Conservation (phyloP, 371 early-diverging fungal species). For the Haplosporangium sp. region DNA sequence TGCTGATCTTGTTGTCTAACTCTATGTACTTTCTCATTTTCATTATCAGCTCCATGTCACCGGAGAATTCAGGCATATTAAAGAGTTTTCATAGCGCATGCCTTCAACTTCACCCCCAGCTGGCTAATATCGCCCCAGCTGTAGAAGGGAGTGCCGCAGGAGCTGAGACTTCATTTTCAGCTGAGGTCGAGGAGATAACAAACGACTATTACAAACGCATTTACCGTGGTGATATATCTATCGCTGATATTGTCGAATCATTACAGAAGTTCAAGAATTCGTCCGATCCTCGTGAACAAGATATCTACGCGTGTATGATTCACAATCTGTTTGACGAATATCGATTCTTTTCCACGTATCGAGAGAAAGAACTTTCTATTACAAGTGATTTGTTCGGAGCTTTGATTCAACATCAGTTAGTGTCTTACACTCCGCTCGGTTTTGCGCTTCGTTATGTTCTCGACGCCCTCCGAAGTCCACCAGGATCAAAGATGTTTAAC, state of each 20-base stretch:
- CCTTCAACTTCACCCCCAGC: slow-evolving; percentile 72
- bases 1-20: background rate
- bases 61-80: slow-evolving; percentile 68
- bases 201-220: slow-evolving; percentile 82
- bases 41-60: slow-evolving; percentile 63
- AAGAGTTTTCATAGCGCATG: slow-evolving; percentile 72
- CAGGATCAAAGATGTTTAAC: slow-evolving; percentile 85
- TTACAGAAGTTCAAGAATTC: slow-evolving; percentile 81
- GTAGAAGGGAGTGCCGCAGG: slow-evolving; percentile 39
- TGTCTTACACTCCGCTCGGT: slow-evolving; percentile 79
- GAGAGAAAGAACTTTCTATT: slow-evolving; percentile 90
- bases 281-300: slow-evolving; percentile 73
- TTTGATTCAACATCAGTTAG: slow-evolving; percentile 87
- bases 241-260: slow-evolving; percentile 80
- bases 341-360: slow-evolving; percentile 93
- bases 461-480: slow-evolving; percentile 84
- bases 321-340: slow-evolving; percentile 94
- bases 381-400: slow-evolving; percentile 92
- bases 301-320: slow-evolving; percentile 86
- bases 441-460: slow-evolving; percentile 87
- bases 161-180: slow-evolving; percentile 55
- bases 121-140: slow-evolving; percentile 58
- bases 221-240: slow-evolving; percentile 80
- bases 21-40: background rate
- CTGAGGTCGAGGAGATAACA: slow-evolving; percentile 84